Evolutionary conservation across 1,139 yeast species (phyloP).

Genomic region (Sugiyamaella xylanicola): DNA sequence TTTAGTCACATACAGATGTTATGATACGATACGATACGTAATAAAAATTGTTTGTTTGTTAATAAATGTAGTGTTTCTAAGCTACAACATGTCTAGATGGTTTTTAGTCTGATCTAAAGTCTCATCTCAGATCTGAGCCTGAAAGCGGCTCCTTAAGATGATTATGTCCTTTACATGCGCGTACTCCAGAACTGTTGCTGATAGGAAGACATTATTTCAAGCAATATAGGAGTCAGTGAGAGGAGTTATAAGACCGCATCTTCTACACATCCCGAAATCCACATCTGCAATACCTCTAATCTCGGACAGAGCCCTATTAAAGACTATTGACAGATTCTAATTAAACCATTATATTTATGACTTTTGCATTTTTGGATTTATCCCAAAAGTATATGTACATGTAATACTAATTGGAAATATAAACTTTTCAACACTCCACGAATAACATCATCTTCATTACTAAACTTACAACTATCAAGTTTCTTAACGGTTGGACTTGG

Average conservation of each 20-base stretch:
- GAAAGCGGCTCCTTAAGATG: too few relatives aligned
- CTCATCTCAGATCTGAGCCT: too few relatives aligned
- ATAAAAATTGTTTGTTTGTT: background rate
- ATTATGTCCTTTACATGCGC: too few relatives aligned
- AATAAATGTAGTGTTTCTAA: too few relatives aligned
- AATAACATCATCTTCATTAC: conserved; percentile 18
- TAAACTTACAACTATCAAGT: conserved; percentile 10
- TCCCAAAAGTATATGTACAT: conserved; percentile 18
- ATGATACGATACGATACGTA: background rate
- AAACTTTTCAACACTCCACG: conserved; percentile 13
- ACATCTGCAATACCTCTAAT: background rate
- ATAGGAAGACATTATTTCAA: too few relatives aligned
- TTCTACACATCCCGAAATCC: too few relatives aligned
- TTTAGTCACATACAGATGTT: background rate
- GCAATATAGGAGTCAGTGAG: too few relatives aligned
- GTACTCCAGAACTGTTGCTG: too few relatives aligned
- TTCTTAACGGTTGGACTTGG: conserved; percentile 98
- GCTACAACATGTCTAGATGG: too few relatives aligned
- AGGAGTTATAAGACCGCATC: too few relatives aligned
- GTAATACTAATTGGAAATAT: conserved; percentile 17
- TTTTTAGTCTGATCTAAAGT: too few relatives aligned
- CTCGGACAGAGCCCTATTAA: background rate
- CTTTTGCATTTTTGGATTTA: conserved; percentile 11
- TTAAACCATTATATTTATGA: conserved; percentile 19
- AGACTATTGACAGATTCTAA: conserved; percentile 1